Evolutionary conservation across 352 stramenopile species (phyloP).

Genomic region (Phytophthora pini): DNA sequence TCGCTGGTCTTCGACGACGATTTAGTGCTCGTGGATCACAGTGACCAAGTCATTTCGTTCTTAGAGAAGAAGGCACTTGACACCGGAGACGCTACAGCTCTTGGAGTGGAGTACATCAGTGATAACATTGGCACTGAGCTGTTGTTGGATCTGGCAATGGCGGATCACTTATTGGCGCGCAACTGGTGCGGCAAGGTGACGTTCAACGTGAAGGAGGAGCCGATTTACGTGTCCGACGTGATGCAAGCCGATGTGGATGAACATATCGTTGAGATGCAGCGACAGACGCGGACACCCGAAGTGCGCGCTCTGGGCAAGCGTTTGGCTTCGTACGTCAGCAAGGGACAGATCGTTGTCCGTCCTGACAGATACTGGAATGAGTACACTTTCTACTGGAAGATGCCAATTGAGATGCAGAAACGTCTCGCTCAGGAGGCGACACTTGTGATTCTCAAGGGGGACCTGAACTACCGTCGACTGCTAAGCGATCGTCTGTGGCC

Average conservation of each 20-base stretch:
- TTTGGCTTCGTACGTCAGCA: constrained; percentile 40
- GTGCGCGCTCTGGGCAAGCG: constrained; percentile 52
- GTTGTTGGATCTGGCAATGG: constrained; percentile 66
- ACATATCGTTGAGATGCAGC: constrained; percentile 59
- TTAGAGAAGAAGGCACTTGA: constrained; percentile 31
- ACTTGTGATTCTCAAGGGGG: constrained; percentile 97
- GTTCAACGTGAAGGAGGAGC: constrained; percentile 74
- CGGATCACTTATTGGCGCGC: constrained; percentile 62
- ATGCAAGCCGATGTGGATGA: constrained; percentile 58
- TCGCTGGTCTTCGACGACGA: constrained; percentile 64
- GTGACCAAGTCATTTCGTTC: constrained; percentile 48
- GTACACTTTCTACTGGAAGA: constrained; percentile 75
- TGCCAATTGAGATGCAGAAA: constrained; percentile 41
- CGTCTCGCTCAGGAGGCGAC: constrained; percentile 45
- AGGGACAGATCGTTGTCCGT: constrained; percentile 23
- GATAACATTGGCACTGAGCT: constrained; percentile 77
- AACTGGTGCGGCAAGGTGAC: constrained; percentile 59
- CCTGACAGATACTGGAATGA: constrained; percentile 65
- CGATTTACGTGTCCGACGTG: constrained; percentile 83
- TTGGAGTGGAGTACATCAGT: constrained; percentile 65
- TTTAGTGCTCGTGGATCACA: constrained; percentile 64
- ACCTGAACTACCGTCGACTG: constrained; percentile 97
- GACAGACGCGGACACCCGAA: constrained; percentile 27
- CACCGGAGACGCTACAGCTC: constrained; percentile 1
- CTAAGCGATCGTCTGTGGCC: constrained; percentile 93